Base-by-base conservation (phyloP, 2,329 filamentous ascomycete species). In the Nectriaceae sp. region DNA sequence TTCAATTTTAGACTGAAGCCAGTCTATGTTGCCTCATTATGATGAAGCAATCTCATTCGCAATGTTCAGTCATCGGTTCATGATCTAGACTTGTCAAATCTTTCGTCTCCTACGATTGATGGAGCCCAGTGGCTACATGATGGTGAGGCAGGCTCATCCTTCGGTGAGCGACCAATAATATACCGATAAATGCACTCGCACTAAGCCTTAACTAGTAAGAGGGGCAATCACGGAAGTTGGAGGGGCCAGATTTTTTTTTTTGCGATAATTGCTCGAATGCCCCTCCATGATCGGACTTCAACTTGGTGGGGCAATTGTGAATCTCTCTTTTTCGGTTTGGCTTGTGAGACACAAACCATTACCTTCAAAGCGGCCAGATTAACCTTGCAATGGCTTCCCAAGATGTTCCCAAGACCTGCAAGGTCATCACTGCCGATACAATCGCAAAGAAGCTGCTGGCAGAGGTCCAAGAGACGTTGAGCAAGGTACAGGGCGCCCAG, bases 401-500 rank as follows among this genome's bases (percentile, higher is more conserved):
- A 48, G 61, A 59, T n/a, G 70, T 75, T 19, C 80, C 77, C 61
- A 83, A 84, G 71, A 83, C 88, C 65, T 97, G 94, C 83, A 97
- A 96, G 81, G 91, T 97, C 69, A 82, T 97, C 63, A 83, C 96
- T 60, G 90, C 93, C 50, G 88, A 88, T 60, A 88, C 86, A 60
- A 91, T 99, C 64, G 90, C 92, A 58, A 94, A 91, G 74, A 79
- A 79, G 46, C 79, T 97, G 43, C 79, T 96, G 44, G 74, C 75
- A 21, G 92, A 97, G 74, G 89, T 96, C 52, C 79, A 84, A 57
- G 82, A 88, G 50, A 89, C 87, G 5, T 76, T 96, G 51, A 80
- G 82, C 63, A 86, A 84, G 56, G 76, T 96, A 40, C 79, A 86
- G 63, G 83, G 81, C 57, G 75, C 70, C 26, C 67, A 67, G 51